Conservation (phyloP, 768 basidiomycete genomes). For the Dentipellis fragilis region DNA sequence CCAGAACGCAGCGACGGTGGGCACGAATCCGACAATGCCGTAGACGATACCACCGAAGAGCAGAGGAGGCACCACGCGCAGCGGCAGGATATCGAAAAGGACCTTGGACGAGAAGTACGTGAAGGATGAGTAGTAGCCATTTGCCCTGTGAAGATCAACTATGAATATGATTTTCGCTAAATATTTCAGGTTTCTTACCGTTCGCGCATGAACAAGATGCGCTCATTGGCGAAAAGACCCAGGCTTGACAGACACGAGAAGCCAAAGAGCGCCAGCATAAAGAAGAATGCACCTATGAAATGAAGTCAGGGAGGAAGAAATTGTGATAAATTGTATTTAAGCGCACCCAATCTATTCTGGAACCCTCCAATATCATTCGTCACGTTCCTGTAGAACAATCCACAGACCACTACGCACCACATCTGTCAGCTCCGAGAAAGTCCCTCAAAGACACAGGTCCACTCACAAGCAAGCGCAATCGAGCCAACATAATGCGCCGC, state of each 20-base stretch:
- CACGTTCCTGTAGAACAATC: slow-evolving; percentile 86
- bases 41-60: slow-evolving; percentile 96
- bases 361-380: slow-evolving; percentile 94
- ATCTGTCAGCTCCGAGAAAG: slow-evolving; percentile 1
- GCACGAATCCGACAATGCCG: slow-evolving; percentile 88
- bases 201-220: slow-evolving; percentile 97
- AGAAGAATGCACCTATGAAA: slow-evolving; percentile 87
- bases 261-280: slow-evolving; percentile 91
- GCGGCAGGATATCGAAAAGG: slow-evolving; percentile 91
- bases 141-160: slow-evolving; percentile 45
- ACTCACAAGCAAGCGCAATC: slow-evolving; percentile 74
- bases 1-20: slow-evolving; percentile 87
- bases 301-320: neutral
- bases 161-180: neutral
- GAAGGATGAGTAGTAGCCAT: slow-evolving; percentile 95
- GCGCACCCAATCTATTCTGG: slow-evolving; percentile 83
- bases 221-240: slow-evolving; percentile 88
- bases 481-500: slow-evolving; percentile 84
- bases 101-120: slow-evolving; percentile 96
- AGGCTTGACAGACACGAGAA: slow-evolving; percentile 95
- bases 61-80: slow-evolving; percentile 90
- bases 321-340: neutral
- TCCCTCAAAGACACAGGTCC: neutral
- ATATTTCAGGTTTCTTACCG: slow-evolving; percentile 37
- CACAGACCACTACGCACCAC: slow-evolving; percentile 60